Percentiles rank a stretch among this genome's conserved stretches.
These are phyloP conservation scores for Collybiopsis confluens DNA, from an alignment of 768 basidiomycete genomes.

Conservation along the genomic window DNA sequence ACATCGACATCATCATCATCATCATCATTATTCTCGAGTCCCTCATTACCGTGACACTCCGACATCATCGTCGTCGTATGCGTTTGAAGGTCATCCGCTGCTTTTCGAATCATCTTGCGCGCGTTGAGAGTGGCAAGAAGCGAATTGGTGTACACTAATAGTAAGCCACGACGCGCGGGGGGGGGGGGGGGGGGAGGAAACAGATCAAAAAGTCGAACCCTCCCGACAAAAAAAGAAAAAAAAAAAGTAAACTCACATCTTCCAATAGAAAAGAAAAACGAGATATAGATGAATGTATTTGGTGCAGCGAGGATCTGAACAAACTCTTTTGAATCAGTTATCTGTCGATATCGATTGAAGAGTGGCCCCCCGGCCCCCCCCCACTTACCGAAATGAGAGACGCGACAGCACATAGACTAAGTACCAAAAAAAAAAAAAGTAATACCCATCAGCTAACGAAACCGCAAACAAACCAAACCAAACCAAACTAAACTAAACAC, in stretches of 20 bases:
- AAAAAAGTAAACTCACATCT: constrained; percentile 49
- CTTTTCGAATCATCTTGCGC: constrained; percentile 16
- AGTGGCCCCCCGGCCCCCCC: too few species aligned
- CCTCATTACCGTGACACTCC: too few species aligned
- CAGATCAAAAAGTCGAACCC: neutral
- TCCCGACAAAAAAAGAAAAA: constrained; percentile 7
- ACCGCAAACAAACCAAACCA: neutral
- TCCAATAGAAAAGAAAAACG: constrained; percentile 58
- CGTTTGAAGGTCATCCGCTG: neutral
- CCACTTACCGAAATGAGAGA: constrained; percentile 53
- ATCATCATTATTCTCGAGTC: neutral
- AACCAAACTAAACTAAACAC: neutral
- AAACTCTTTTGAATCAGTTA: too few species aligned
- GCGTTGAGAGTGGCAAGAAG: constrained; percentile 27
- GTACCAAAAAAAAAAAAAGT: neutral
- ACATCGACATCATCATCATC: neutral
- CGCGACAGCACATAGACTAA: constrained; percentile 48
- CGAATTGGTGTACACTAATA: constrained; percentile 25
- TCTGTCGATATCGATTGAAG: too few species aligned
- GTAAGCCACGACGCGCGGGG: neutral
- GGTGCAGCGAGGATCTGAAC: constrained; percentile 49
- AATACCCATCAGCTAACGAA: neutral
- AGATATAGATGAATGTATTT: constrained; percentile 49
- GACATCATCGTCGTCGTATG: neutral
- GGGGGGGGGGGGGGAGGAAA: neutral